Evolutionary conservation across 2,329 filamentous ascomycete species (phyloP).

Genomic region (Penicillium concentricum): DNA sequence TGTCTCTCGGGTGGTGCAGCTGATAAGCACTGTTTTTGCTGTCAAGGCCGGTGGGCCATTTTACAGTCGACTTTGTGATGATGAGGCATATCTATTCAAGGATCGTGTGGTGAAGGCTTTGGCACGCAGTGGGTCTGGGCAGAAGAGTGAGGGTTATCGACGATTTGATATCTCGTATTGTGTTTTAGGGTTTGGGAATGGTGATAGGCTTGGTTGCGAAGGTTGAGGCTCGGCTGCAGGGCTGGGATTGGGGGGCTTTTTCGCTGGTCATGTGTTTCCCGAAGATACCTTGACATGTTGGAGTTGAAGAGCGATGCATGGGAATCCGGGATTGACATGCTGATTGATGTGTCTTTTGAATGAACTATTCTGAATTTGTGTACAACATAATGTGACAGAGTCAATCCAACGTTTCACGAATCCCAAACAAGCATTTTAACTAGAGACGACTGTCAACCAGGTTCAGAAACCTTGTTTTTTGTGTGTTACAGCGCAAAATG

Average conservation of each 20-base stretch:
- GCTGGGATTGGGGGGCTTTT: not conserved
- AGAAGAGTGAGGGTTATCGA: too few relatives aligned
- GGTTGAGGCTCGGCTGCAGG: not conserved
- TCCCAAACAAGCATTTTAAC: conserved; percentile 3
- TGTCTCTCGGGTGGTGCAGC: not conserved
- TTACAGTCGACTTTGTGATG: not conserved
- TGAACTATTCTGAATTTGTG: too few relatives aligned
- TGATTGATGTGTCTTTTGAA: too few relatives aligned
- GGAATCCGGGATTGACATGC: too few relatives aligned
- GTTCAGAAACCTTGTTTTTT: not conserved
- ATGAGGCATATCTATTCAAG: not conserved
- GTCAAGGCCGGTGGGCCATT: not conserved
- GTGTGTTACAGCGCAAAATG: not conserved
- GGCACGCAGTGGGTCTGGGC: too few relatives aligned
- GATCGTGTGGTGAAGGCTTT: not conserved
- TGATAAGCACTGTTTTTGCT: not conserved
- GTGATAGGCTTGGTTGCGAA: not conserved
- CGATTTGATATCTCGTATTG: not conserved
- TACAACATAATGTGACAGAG: not conserved
- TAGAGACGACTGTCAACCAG: not conserved
- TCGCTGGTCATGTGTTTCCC: not conserved
- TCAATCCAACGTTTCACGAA: not conserved
- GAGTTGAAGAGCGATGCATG: too few relatives aligned
- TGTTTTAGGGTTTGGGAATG: not conserved
- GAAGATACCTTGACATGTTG: not conserved